Conservation (phyloP, 140 eudicot genomes). For the Ambrosia hybrid region DNA sequence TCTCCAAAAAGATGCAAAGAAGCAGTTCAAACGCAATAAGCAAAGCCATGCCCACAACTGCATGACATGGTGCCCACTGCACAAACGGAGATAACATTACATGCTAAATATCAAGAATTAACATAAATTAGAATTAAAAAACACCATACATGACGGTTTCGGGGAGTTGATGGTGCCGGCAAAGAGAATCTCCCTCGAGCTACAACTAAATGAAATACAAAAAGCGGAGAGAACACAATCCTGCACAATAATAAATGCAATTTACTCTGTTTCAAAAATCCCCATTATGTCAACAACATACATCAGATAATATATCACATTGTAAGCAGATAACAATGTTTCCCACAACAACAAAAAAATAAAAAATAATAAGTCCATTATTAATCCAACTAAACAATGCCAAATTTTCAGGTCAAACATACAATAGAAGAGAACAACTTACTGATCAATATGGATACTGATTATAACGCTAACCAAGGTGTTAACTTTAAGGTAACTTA, state of each 20-base stretch:
- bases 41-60: slow-evolving; percentile 73
- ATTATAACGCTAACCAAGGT: no score
- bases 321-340: background rate
- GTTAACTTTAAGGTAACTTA: no score
- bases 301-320: background rate
- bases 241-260: slow-evolving; percentile 40
- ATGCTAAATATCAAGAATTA: background rate
- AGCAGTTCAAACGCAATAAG: slow-evolving; percentile 93
- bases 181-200: slow-evolving; percentile 91
- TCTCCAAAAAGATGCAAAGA: slow-evolving; percentile 76
- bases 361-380: no score
- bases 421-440: no score
- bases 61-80: slow-evolving; percentile 98
- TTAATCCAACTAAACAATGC: no score
- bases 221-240: slow-evolving; percentile 71
- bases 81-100: slow-evolving; percentile 27
- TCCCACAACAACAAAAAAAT: background rate
- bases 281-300: background rate
- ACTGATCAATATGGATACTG: no score
- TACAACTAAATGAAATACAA: slow-evolving; percentile 78
- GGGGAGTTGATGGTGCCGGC: slow-evolving; percentile 85
- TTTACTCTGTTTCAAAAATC: background rate
- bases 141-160: slow-evolving; percentile 63
- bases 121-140: background rate
- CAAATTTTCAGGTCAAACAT: no score